Evolutionary conservation across 192 early-diverging fungal species (phyloP), one percentile per base, ranked within the genome.

Genomic region (Kappamyces sp.): DNA sequence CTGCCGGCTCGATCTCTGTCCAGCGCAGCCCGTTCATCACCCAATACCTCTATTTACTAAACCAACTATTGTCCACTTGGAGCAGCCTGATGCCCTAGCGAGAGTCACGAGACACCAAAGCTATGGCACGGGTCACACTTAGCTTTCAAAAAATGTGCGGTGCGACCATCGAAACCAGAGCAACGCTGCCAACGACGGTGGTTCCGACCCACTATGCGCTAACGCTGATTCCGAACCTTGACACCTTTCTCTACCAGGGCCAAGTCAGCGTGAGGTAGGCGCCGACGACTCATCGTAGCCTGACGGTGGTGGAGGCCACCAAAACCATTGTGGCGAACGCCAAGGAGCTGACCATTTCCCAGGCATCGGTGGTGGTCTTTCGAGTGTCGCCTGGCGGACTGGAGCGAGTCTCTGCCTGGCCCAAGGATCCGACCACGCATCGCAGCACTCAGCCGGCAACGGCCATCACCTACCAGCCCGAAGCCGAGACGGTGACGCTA

Each of bases 101-200:
- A n/a, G n/a, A n/a, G n/a, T n/a, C n/a, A n/a, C n/a, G n/a, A n/a
- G n/a, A n/a, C n/a, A n/a, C n/a, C n/a, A n/a, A n/a, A n/a, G n/a
- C n/a, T n/a, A n/a, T n/a, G n/a, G n/a, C n/a, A n/a, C n/a, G n/a
- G n/a, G n/a, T n/a, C n/a, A n/a, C n/a, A n/a, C n/a, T n/a, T n/a
- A n/a, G n/a, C n/a, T n/a, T n/a, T 55, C 5, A 5, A 9, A 35
- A 40, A 12, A 58, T 47, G 3, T 15, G 9, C 50, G 13, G 50
- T 38, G 61, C 50, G 32, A 51, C 61, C 50, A 62, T 62, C 50
- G 61, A 62, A 43, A 62, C 51, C 61, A n/a, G n/a, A n/a, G n/a
- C 92, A 67, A 81, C 93, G 44, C 81, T 96, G 40, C 93, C 93
- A 42, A 87, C 83, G 51, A 90, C 82, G 60, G 88, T 94, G 43